Evolutionary conservation across 2,329 filamentous ascomycete genomes (phyloP).

Genomic region (Xylaria sp.): DNA sequence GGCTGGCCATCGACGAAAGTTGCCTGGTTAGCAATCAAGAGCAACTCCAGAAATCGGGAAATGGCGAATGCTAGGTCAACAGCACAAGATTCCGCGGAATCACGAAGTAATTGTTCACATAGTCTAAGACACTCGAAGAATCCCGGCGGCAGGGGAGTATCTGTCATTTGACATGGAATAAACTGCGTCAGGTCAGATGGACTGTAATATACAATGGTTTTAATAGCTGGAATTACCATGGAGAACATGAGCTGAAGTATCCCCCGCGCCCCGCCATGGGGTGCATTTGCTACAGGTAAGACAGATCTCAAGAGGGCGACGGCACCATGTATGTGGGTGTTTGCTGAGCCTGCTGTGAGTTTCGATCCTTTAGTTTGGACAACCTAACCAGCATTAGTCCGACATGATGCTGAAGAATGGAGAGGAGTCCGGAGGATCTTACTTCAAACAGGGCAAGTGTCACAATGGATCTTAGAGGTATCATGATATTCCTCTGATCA

Average conservation of each 20-base stretch:
- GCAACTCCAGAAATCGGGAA: slow-evolving; percentile 55
- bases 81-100: slow-evolving; percentile 52
- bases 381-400: slow-evolving; percentile 44
- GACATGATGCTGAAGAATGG: neutral
- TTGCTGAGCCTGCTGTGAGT: slow-evolving; percentile 61
- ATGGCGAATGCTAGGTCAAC: slow-evolving; percentile 56
- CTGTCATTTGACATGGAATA: slow-evolving; percentile 57
- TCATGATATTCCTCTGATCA: slow-evolving; percentile 52
- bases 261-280: slow-evolving; percentile 60
- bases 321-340: slow-evolving; percentile 69
- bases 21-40: slow-evolving; percentile 51
- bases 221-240: slow-evolving; percentile 55
- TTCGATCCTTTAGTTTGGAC: slow-evolving; percentile 59
- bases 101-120: slow-evolving; percentile 50
- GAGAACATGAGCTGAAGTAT: slow-evolving; percentile 68
- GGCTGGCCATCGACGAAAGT: slow-evolving; percentile 54
- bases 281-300: slow-evolving; percentile 53
- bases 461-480: slow-evolving; percentile 63
- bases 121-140: slow-evolving; percentile 59
- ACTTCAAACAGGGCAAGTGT: slow-evolving; percentile 72
- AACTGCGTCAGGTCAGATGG: slow-evolving; percentile 51
- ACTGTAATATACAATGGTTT: slow-evolving; percentile 4
- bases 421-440: slow-evolving; percentile 28
- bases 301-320: slow-evolving; percentile 65
- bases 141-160: slow-evolving; percentile 53